Evolutionary conservation across 345 rosid genomes (phyloP), one percentile per base, ranked within the genome.

Genomic region (Acer negundo): DNA sequence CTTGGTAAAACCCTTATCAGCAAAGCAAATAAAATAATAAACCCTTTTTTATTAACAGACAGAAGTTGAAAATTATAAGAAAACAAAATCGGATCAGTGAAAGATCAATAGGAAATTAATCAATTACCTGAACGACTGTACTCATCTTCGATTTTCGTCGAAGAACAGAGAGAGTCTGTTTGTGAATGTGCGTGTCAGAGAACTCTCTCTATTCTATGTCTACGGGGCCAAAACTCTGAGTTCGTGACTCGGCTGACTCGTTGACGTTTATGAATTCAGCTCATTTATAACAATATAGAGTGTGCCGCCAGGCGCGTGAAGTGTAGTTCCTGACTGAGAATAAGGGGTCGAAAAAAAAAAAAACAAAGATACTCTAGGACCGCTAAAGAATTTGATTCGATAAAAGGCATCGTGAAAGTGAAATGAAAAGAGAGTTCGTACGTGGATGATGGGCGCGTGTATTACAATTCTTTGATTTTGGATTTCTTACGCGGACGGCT

Each of bases 1-100:
- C 90, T 96, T 96, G 67, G 97, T 88, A 81, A 94, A 96, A 26
- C 97, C 99, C 98, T 96, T 81, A 65, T 26, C 51, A 79, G 79
- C 71, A 51, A 22, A 51, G 68, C 49, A 61, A 19, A 6, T 22
- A n/a, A 62, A 77, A 47, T 62, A 15, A 13, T 31, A 56, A 66
- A 10, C 28, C 2, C 2, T 10, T 15, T 24, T 35, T 55, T 1
- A 23, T 51, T 7, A 53, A 65, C 24, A 12, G 16, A 20, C 19
- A 66, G 7, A 31, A 22, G 55, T 66, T 35, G 71, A 75, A 75
- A 65, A 66, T 22, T 11, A 46, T 13, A 64, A 15, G 1, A 42
- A 42, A 42, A 42, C 10, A 9, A 11, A 55, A 70, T 22, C 6
- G 2, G 13, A 44, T 49, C 20, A 58, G 42, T 10, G 10, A 67